Evolutionary conservation across 129 eudicot species (phyloP).

Genomic region (Pittosporum tobira): DNA sequence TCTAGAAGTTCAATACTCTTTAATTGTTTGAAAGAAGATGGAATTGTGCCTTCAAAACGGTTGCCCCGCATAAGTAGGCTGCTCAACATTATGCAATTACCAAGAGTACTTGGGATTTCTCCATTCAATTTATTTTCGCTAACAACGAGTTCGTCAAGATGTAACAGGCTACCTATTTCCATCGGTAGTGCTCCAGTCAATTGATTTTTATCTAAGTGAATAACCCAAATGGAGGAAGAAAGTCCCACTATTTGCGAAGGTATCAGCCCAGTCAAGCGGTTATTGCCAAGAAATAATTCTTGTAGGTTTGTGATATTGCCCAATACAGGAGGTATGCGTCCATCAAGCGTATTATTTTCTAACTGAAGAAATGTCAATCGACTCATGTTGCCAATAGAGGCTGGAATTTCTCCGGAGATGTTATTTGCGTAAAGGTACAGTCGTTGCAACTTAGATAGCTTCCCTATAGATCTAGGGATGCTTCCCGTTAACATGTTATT

Average conservation of each 20-base stretch:
- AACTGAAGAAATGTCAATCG: neutral
- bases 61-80: neutral
- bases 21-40: neutral
- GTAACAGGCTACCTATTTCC: neutral
- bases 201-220: neutral
- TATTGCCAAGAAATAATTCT: neutral
- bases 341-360: neutral
- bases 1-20: neutral
- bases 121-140: neutral
- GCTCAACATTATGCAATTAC: neutral
- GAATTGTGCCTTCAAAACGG: conserved; percentile 1
- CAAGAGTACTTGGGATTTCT: neutral
- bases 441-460: neutral
- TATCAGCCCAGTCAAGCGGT: neutral
- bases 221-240: neutral
- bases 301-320: neutral
- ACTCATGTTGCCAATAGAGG: conserved; percentile 6
- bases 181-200: neutral
- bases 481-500: neutral
- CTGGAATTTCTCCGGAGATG: too few relatives aligned
- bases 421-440: neutral
- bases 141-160: neutral
- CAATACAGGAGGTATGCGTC: neutral
- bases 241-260: neutral
- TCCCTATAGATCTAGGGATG: conserved; percentile 17